These are phyloP conservation scores for Nelumbo lutea DNA, from an alignment of 164 flowering plant species.

Conservation along the genomic window DNA sequence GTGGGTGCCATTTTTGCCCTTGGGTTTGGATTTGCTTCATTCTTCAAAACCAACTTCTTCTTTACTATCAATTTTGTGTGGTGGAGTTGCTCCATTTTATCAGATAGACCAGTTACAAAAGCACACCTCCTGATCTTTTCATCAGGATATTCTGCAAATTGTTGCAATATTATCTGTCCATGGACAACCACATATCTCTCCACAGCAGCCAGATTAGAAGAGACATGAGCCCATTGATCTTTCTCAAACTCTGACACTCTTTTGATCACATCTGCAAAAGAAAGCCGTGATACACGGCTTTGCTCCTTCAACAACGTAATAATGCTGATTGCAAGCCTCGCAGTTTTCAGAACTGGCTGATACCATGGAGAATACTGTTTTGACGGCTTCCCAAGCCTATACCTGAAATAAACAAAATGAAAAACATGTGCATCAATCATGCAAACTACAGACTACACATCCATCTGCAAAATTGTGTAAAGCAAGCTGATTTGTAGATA, in stretches of 20 bases:
- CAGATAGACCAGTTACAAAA: conserved; percentile 52
- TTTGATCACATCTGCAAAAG: conserved; percentile 65
- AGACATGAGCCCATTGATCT: conserved; percentile 48
- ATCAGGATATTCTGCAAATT: conserved; percentile 75
- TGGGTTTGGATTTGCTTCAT: conserved; percentile 60
- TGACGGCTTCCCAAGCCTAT: conserved; percentile 93
- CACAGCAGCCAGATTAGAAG: conserved; percentile 48
- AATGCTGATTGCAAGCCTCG: conserved; percentile 58
- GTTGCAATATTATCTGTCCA: conserved; percentile 78
- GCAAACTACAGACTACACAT: not conserved
- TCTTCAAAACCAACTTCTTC: conserved; percentile 36
- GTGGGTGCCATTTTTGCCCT: conserved; percentile 54
- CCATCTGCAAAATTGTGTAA: too few species aligned
- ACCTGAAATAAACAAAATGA: conserved; percentile 42
- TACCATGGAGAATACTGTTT: conserved; percentile 93
- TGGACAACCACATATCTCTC: conserved; percentile 83
- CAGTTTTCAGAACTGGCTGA: conserved; percentile 68
- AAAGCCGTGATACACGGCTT: conserved; percentile 58
- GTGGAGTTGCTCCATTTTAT: conserved; percentile 70
- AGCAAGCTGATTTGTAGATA: too few species aligned
- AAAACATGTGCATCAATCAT: not conserved
- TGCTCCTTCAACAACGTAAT: conserved; percentile 69
- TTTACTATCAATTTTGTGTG: conserved; percentile 79
- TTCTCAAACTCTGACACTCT: conserved; percentile 42
- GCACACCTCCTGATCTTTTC: conserved; percentile 49